These are phyloP conservation scores for Melastoma malabathricum DNA, from an alignment of 345 rosid species.

Conservation along the genomic window DNA sequence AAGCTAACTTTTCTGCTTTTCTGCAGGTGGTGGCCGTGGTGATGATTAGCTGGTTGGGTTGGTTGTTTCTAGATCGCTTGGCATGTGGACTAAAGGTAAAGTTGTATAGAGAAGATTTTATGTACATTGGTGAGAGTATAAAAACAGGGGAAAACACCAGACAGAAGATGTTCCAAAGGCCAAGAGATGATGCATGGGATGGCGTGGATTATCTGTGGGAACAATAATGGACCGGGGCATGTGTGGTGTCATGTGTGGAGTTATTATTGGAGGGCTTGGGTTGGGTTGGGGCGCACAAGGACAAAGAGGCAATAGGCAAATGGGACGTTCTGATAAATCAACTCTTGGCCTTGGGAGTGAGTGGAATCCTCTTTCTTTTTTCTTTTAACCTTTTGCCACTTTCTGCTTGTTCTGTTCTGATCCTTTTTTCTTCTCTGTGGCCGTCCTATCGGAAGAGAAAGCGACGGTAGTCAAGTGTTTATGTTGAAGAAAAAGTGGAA, in stretches of 20 bases:
- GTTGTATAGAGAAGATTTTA: no score
- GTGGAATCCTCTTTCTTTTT: slow-evolving; percentile 13
- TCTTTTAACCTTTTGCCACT: not conserved
- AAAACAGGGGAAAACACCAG: no score
- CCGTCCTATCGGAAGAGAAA: slow-evolving; percentile 11
- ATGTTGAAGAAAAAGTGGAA: not conserved
- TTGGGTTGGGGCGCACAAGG: slow-evolving; percentile 18
- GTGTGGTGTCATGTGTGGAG: slow-evolving; percentile 1
- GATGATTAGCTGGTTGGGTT: no score
- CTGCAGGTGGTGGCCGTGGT: no score
- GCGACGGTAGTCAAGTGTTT: slow-evolving; percentile 5
- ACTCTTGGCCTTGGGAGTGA: not conserved
- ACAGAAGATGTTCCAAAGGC: no score
- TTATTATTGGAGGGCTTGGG: slow-evolving; percentile 2
- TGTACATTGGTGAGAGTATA: not conserved
- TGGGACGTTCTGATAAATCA: slow-evolving; percentile 10
- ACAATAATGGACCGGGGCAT: slow-evolving; percentile 8
- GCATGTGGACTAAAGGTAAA: no score
- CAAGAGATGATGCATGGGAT: not conserved
- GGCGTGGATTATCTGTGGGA: not conserved
- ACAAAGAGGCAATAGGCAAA: slow-evolving; percentile 17
- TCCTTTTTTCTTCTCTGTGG: not conserved
- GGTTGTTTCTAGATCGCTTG: no score
- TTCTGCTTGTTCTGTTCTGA: not conserved
- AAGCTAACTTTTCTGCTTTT: no score